A percentile compares a stretch with the other conserved stretches of the same genome.
Conservation (phyloP, 306 rosid species). For the Prosopis cineraria region DNA sequence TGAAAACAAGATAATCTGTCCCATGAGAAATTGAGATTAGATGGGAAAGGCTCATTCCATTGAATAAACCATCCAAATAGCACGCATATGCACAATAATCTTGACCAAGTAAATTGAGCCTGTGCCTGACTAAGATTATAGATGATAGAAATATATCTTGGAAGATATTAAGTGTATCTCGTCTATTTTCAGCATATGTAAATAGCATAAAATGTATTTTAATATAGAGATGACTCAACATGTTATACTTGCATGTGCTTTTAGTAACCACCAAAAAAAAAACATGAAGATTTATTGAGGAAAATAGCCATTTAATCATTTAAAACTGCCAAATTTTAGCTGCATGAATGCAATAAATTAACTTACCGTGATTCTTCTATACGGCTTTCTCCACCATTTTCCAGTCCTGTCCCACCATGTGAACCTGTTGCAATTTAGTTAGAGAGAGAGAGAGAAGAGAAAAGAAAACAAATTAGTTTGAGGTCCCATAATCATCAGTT, state of each 20-base stretch:
- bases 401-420: constrained; percentile 34
- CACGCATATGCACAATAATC: neutral
- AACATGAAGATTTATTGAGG: neutral
- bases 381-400: constrained; percentile 45
- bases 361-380: constrained; percentile 56
- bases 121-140: neutral
- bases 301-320: constrained; percentile 15
- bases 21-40: neutral
- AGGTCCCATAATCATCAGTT: constrained; percentile 15
- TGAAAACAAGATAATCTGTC: neutral
- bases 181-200: neutral
- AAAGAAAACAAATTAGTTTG: constrained; percentile 34
- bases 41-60: neutral
- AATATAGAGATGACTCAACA: neutral
- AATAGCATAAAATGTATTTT: neutral
- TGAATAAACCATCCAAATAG: neutral
- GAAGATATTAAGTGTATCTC: neutral
- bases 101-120: neutral
- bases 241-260: neutral
- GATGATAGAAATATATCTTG: neutral
- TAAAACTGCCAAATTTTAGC: constrained; percentile 24
- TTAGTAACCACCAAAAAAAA: neutral
- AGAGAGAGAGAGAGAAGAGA: too few relatives aligned
- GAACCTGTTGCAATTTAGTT: constrained; percentile 52
- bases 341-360: constrained; percentile 32